Base-by-base conservation (phyloP, 176 grass and related monocot genomes). In the Zoysia japonica region DNA sequence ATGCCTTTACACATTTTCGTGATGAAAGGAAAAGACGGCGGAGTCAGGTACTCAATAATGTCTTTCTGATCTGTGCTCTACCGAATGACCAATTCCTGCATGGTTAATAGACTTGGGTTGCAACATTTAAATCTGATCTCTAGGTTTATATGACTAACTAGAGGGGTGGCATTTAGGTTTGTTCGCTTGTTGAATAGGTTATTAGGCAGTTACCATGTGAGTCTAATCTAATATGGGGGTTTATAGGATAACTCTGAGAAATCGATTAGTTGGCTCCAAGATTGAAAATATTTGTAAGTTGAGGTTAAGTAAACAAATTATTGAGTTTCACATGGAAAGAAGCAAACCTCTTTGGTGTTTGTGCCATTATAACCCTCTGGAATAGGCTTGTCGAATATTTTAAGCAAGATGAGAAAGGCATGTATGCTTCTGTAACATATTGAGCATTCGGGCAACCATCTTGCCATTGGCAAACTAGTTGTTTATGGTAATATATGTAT, bases 1-100 rank as follows among this genome's bases (percentile, higher is more conserved):
- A 99, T 70, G 96, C 96, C 3, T 99, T 99, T 82, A 91, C 96
- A 78, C 96, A 99, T 88, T 99, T 99, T 72, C 90, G 92, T 74
- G 96, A 99, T 80, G 96, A 99, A 82, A 89, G 96, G 69, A 99
- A 95, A 84, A 91, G 90, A 65, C 89, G 96, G 61, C 96, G 92
- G 56, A 72, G 72, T 72, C 90, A 95, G 92, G 96, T 99, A 71
- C 13, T 76, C 3, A 16, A 46, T 40, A 65, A 16, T 47, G 20
- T 80, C 52, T 82, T 80, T 81, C 53, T 17, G 69, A 65, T 20
- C 14, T 42, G 28, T 28, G 28, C 40, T 64, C 2, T 17, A 17
- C 8, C 81, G 37, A 16, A 65, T n/a, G 17, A 78, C 38, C 70
- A 78, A 11, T 44, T 62, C 70, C 49, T 74, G 7, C 47, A 57